Percentiles rank a stretch among this genome's conserved stretches.
These are phyloP conservation scores for Penicillium nucicola DNA, from an alignment of 495 filamentous ascomycete species.

Conservation along the genomic window DNA sequence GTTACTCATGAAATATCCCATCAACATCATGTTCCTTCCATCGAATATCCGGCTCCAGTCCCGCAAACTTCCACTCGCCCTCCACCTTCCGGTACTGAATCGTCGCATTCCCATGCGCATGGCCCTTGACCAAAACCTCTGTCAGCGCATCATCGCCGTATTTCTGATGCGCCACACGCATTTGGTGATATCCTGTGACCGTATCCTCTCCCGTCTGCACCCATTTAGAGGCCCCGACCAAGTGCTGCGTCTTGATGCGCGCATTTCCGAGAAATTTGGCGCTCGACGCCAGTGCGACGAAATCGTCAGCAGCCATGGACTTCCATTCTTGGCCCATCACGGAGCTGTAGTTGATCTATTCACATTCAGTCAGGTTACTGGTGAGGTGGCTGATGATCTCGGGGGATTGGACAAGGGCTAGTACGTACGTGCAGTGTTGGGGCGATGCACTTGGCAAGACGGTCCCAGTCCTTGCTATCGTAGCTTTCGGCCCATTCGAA, in stretches of 20 bases:
- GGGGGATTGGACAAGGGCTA: too few relatives aligned
- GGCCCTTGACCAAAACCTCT: constrained; percentile 30
- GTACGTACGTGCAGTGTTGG: too few relatives aligned
- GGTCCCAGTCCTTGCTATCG: too few relatives aligned
- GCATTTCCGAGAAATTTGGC: constrained; percentile 3
- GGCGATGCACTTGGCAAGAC: too few relatives aligned
- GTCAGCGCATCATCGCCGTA: constrained; percentile 18
- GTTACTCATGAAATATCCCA: too few relatives aligned
- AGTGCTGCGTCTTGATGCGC: constrained; percentile 13
- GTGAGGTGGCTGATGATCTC: too few relatives aligned
- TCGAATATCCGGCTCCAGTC: constrained; percentile 47
- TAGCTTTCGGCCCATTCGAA: too few relatives aligned
- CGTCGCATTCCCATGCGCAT: constrained; percentile 65
- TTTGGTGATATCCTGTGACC: constrained; percentile 11
- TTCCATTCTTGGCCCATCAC: neutral
- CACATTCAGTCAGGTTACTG: too few relatives aligned
- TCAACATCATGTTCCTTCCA: too few relatives aligned
- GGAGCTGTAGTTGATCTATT: too few relatives aligned
- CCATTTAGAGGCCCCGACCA: constrained; percentile 9
- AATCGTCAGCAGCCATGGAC: too few relatives aligned
- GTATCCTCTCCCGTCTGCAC: constrained; percentile 1
- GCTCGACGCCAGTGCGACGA: neutral
- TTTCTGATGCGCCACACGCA: constrained; percentile 13
- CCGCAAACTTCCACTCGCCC: constrained; percentile 75
- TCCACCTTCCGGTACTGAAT: constrained; percentile 68